Evolutionary conservation across 129 eudicot species (phyloP), one percentile per base, ranked within the genome.

Genomic region (Flaveria sonorensis): DNA sequence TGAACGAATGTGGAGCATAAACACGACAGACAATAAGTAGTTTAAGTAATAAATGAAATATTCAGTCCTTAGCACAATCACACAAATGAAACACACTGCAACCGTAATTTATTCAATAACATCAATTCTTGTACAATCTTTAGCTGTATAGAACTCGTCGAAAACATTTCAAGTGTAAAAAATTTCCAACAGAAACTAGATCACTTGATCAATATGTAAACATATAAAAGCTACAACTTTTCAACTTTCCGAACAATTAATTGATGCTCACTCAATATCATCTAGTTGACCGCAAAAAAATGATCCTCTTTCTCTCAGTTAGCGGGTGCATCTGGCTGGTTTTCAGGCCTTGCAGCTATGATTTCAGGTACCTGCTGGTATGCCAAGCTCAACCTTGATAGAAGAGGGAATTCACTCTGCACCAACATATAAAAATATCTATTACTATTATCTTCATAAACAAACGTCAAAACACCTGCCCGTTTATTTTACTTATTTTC

Each of bases 341-440:
- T 91, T 67, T 79, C 90, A 3, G 92, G 89, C 83, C 81, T 74
- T 23, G 92, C 89, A 74, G 81, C 85, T 72, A 52, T 77, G 70
- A 91, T 82, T 28, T 88, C 92, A 32, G 94, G 82, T 52, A 81
- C 81, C 47, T 88, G 83, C 32, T 72, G 66, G 84, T 91, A 91
- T 21, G 92, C 86, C 74, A 81, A 85, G 60, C 79, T 56, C 16
- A 91, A 14, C 81, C 89, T 87, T 1, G 79, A 77, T 46, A 91
- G 75, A 45, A 85, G 65, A 64, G 92, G 97, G 79, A 80, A 91
- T 42, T 87, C 86, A 14, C 71, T 81, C 97, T 91, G 84, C 84
- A 64, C 43, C 64, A 15, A 50, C 18, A 40, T 36, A 52, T 30
- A 13, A 4, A 30, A 30, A 4, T 3, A 30, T 30, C 3, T 30